A percentile compares a stretch with the other conserved stretches of the same genome.
These are phyloP conservation scores for Gymnopilus junonius DNA, from an alignment of 768 basidiomycete genomes.

Conservation along the genomic window DNA sequence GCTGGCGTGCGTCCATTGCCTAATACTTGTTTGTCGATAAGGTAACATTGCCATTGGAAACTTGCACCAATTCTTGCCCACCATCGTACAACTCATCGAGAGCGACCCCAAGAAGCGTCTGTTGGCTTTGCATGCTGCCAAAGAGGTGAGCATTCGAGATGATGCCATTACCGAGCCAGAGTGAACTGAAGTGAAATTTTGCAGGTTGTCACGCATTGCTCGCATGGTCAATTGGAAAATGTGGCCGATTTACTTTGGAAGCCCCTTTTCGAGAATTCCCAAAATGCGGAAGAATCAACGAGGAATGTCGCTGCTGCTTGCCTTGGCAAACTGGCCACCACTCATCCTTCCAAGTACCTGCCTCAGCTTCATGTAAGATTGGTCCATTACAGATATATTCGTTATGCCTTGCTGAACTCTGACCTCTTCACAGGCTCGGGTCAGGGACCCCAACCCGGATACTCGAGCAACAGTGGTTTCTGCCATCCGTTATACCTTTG, in stretches of 20 bases:
- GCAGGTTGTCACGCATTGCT: constrained; percentile 91
- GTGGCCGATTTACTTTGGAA: constrained; percentile 91
- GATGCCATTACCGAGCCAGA: not conserved
- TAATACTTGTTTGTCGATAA: constrained; percentile 25
- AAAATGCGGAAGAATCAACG: constrained; percentile 88
- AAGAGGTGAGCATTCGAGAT: constrained; percentile 79
- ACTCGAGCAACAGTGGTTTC: constrained; percentile 90
- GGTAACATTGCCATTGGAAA: constrained; percentile 98
- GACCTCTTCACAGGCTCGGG: constrained; percentile 54
- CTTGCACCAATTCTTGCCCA: constrained; percentile 82
- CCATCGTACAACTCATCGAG: constrained; percentile 79
- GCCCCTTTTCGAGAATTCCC: constrained; percentile 90
- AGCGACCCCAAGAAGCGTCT: constrained; percentile 79
- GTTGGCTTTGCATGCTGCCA: constrained; percentile 88
- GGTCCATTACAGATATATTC: not conserved
- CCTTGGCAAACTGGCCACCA: constrained; percentile 92
- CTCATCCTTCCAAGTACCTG: constrained; percentile 88
- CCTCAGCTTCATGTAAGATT: constrained; percentile 85
- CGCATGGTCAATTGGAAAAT: constrained; percentile 79
- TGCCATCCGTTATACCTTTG: constrained; percentile 93
- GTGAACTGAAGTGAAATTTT: not conserved
- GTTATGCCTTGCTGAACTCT: not conserved
- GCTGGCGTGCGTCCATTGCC: not conserved
- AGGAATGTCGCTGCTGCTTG: constrained; percentile 96
- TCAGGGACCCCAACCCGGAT: constrained; percentile 67